Conservation (phyloP, 352 stramenopile species). For the Globisporangium radiosum region DNA sequence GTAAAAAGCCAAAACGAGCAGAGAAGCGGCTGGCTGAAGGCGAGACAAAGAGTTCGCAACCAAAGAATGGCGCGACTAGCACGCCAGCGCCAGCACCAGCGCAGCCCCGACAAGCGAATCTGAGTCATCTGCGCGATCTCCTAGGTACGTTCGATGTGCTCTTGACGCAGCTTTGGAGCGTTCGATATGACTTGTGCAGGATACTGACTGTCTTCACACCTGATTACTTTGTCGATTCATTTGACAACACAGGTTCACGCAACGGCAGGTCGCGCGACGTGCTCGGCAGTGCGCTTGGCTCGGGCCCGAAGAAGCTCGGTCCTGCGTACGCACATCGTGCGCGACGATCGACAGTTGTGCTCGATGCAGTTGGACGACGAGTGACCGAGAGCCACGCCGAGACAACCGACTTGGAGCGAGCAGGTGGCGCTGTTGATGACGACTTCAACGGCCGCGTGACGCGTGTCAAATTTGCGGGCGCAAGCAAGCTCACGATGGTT, state of each 20-base stretch:
- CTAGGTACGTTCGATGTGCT: conserved; percentile 25
- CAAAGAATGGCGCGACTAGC: conserved; percentile 5
- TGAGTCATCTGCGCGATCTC: conserved; percentile 43
- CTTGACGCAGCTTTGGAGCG: no score
- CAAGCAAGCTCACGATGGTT: conserved; percentile 2
- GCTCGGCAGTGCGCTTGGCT: conserved; percentile 25
- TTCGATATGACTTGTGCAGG: conserved; percentile 1
- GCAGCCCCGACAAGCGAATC: conserved; percentile 30
- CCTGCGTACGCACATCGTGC: conserved; percentile 34
- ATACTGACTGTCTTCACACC: conserved; percentile 8
- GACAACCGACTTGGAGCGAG: not conserved
- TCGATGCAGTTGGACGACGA: conserved; percentile 34
- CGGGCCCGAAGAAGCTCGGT: conserved; percentile 21
- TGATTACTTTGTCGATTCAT: conserved; percentile 3
- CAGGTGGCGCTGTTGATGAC: conserved; percentile 3
- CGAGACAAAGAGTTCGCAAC: not conserved
- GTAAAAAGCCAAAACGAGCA: not conserved
- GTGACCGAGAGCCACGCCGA: conserved; percentile 14
- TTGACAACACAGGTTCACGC: conserved; percentile 15
- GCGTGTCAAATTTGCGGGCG: conserved; percentile 9
- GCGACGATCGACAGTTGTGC: conserved; percentile 39
- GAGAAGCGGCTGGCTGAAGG: conserved; percentile 5
- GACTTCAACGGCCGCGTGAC: conserved; percentile 3
- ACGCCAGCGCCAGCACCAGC: not conserved
- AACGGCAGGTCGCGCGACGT: conserved; percentile 26